Conservation (phyloP, 2,329 filamentous ascomycete species). For the Davidsoniella virescens region DNA sequence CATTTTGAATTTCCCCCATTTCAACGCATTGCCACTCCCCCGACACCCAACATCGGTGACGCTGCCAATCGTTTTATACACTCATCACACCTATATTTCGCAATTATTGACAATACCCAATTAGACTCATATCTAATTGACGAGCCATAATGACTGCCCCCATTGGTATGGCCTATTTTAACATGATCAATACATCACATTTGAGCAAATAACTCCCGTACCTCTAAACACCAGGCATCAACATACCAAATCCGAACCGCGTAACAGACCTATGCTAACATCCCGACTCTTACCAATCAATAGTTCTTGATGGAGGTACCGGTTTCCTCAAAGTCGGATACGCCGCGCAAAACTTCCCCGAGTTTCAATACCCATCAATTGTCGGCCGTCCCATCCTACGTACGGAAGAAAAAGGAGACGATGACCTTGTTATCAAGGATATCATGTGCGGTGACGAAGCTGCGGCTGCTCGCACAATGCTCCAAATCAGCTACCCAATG, state of each 20-base stretch:
- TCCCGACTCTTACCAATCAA: constrained; percentile 11
- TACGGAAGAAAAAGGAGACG: constrained; percentile 64
- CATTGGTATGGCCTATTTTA: constrained; percentile 5
- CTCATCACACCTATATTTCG: no score
- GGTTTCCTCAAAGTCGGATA: constrained; percentile 99
- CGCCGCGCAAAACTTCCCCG: constrained; percentile 97
- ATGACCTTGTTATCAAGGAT: constrained; percentile 65
- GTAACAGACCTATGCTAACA: background rate
- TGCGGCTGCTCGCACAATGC: constrained; percentile 85
- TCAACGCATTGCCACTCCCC: no score
- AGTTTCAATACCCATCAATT: constrained; percentile 96
- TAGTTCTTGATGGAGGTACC: constrained; percentile 98
- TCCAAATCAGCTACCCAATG: constrained; percentile 98
- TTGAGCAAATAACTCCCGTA: background rate
- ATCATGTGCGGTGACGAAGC: constrained; percentile 99
- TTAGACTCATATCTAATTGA: background rate
- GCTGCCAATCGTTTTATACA: no score
- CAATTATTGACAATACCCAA: no score
- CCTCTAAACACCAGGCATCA: background rate
- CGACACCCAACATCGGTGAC: background rate
- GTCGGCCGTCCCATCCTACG: constrained; percentile 94
- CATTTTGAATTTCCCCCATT: background rate
- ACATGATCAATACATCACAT: background rate
- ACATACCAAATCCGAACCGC: constrained; percentile 1
- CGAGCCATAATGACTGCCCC: constrained; percentile 4